phyloP scores from a whole-genome alignment of 2,329 filamentous ascomycete genomes.

The Colletotrichum sp. region DNA sequence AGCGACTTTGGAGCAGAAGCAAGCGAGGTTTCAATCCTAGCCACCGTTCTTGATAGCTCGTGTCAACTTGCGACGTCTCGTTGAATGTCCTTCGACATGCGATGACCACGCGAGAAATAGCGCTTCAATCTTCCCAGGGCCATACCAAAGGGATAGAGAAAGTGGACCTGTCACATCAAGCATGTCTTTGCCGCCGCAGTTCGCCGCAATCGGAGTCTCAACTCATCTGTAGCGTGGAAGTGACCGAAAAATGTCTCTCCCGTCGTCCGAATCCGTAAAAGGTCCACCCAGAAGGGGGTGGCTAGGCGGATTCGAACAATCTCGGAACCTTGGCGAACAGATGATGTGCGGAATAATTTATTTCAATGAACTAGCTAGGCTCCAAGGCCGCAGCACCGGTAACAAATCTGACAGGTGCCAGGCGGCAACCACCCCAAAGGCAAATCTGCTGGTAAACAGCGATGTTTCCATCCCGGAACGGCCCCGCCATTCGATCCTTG shows the following conservation, averaged over 20 bases:
- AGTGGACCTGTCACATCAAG: background rate
- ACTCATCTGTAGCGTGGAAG: background rate
- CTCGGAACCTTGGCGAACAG: background rate
- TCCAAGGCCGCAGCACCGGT: background rate
- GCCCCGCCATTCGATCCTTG: background rate
- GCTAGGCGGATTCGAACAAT: background rate
- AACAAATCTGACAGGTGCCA: background rate
- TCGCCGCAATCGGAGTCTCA: background rate
- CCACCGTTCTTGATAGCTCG: background rate
- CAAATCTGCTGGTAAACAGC: background rate
- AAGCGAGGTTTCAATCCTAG: background rate
- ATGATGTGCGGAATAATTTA: background rate
- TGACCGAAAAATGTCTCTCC: background rate
- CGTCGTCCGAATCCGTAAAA: background rate
- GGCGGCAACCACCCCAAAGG: background rate
- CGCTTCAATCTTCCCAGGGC: background rate
- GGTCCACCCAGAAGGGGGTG: background rate
- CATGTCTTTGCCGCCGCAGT: background rate
- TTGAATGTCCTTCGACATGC: background rate
- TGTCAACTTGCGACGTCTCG: background rate
- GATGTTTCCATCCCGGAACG: background rate
- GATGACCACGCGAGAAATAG: background rate
- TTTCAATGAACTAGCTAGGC: background rate
- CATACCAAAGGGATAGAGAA: background rate
- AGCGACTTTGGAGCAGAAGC: background rate